Evolutionary conservation across 2,329 filamentous ascomycete genomes (phyloP), one percentile per base, ranked within the genome.

Genomic region (Aspergillus hortae): DNA sequence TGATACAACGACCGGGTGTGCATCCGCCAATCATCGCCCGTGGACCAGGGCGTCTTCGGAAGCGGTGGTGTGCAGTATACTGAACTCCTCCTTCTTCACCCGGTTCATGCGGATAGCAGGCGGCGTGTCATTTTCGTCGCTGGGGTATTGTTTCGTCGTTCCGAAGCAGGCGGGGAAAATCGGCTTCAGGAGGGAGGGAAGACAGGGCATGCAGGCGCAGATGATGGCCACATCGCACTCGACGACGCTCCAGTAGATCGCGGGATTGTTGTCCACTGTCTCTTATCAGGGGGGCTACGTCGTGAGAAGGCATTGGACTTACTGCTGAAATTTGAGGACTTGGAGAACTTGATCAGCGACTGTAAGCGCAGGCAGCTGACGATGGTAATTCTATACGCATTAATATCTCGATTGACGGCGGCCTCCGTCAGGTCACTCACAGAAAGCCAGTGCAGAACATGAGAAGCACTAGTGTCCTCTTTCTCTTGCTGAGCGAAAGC

Each of bases 371-470:
- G 60, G 48, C 71, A 67, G 52, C 70, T 74, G 57, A 75, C 65
- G 25, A 76, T 55, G 6, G 72, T 76, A 41, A 74, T 70, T 46
- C 71, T 75, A 21, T 17, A 17, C 21, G 2, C 5, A 10, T 32
- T 46, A 41, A n/a, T 27, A 21, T 27, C 33, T 23, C 12, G 35
- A 32, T 11, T 10, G 21, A 53, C 11, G 1, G 27, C 2, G 7
- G 1, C 4, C 10, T 11, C 25, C 27, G 9, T 19, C 12, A 40
- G 40, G 40, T 14, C 15, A 63, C 71, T 60, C 64, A 72, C 71
- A 75, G 68, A 41, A 70, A 61, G 6, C 80, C 79, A 10, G 80
- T 70, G 15, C 70, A 68, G 52, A 82, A 81, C 77, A 82, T 80
- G 52, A 79, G 53, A 6, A 67, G 66, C 3, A 81, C 72, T n/a